These are phyloP conservation scores for Urochloa ruziziensis DNA, from an alignment of 176 grass and related monocot species.

Conservation along the genomic window DNA sequence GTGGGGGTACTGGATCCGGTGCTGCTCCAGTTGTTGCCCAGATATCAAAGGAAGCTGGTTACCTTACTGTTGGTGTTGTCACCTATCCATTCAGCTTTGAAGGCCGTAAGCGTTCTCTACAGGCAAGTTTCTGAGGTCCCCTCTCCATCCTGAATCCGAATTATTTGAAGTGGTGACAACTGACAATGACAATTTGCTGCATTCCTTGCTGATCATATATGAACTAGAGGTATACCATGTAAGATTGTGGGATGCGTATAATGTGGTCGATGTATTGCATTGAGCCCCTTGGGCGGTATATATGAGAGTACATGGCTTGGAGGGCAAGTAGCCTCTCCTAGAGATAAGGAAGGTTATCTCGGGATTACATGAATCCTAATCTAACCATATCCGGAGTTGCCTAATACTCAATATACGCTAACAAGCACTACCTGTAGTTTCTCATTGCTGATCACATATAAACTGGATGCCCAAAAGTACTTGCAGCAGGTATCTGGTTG, in stretches of 20 bases:
- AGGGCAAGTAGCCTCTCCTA: no score
- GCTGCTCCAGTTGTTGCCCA: slow-evolving; percentile 99
- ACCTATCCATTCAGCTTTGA: slow-evolving; percentile 97
- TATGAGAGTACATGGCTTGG: no score
- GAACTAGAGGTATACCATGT: neutral
- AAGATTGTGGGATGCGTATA: no score
- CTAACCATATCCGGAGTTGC: no score
- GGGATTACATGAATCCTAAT: no score
- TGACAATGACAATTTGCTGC: neutral
- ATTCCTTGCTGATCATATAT: neutral
- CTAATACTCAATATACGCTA: no score
- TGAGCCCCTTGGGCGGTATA: no score
- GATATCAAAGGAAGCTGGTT: slow-evolving; percentile 95
- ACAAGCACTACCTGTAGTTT: neutral
- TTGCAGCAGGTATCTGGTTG: neutral
- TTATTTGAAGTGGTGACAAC: neutral
- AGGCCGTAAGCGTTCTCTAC: slow-evolving; percentile 92
- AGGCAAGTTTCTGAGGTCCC: slow-evolving; percentile 42
- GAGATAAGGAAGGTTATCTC: no score
- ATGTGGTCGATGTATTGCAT: no score
- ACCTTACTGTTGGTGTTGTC: slow-evolving; percentile 95
- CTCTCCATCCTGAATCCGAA: neutral
- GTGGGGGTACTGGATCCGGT: slow-evolving; percentile 88
- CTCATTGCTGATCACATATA: no score
- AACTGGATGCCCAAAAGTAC: neutral